Percentiles rank a stretch among this genome's conserved stretches.
These are phyloP conservation scores for Myxozyma nipponensis DNA, from an alignment of 805 yeast genomes.

Conservation along the genomic window DNA sequence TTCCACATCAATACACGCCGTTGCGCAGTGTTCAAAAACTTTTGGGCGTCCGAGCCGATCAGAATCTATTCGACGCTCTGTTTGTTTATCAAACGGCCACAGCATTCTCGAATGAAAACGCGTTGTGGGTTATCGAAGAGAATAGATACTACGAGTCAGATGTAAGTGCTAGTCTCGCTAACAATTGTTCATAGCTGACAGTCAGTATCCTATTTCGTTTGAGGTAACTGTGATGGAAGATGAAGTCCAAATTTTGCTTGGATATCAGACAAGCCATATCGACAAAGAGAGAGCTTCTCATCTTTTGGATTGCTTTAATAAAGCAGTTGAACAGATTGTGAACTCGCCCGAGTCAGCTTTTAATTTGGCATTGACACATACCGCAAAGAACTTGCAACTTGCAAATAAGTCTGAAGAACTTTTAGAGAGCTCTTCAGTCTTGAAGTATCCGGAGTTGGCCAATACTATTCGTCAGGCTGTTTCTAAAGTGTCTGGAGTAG, in stretches of 20 bases:
- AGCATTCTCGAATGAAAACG: background rate
- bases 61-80: slow-evolving; percentile 16
- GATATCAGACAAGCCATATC: background rate
- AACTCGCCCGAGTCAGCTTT: too few relatives aligned
- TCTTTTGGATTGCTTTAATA: background rate
- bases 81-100: slow-evolving; percentile 18
- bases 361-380: too few relatives aligned
- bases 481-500: slow-evolving; percentile 8
- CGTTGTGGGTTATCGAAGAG: slow-evolving; percentile 10
- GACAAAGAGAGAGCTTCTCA: background rate
- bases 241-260: slow-evolving; percentile 1
- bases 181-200: background rate
- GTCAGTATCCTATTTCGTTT: slow-evolving; percentile 22
- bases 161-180: background rate
- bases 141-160: slow-evolving; percentile 5
- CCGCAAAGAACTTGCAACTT: too few relatives aligned
- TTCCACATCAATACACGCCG: slow-evolving; percentile 23
- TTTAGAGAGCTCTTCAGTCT: background rate
- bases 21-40: slow-evolving; percentile 26
- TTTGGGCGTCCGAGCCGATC: slow-evolving; percentile 7
- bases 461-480: slow-evolving; percentile 1
- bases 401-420: background rate
- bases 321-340: too few relatives aligned
- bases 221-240: slow-evolving; percentile 13
- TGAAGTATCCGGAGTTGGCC: background rate